A percentile compares a stretch with the other conserved stretches of the same genome.
Conservation (phyloP, 2,329 filamentous ascomycete species). For the Pestalotiopsis sp. region DNA sequence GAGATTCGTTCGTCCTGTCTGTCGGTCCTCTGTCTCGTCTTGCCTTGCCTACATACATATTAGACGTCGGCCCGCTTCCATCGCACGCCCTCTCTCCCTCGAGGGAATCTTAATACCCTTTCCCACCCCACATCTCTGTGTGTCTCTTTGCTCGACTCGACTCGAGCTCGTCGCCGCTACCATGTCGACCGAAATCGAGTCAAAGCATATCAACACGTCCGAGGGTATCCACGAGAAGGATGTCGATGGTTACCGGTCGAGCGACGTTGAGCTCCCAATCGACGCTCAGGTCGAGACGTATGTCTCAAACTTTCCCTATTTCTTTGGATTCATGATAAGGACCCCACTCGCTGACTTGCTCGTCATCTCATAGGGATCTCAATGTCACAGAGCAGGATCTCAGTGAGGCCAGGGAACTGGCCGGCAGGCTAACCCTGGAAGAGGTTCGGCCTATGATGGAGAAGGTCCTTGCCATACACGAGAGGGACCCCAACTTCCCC, state of each 20-base stretch:
- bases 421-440: constrained; percentile 23
- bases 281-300: constrained; percentile 12
- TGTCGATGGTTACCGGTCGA: background rate
- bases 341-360: background rate
- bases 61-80: background rate
- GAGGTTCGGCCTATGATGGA: constrained; percentile 33
- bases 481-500: constrained; percentile 51
- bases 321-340: background rate
- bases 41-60: background rate
- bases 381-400: constrained; percentile 29
- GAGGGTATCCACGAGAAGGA: constrained; percentile 3
- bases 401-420: constrained; percentile 25
- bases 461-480: constrained; percentile 43
- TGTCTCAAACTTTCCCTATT: background rate
- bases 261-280: constrained; percentile 10
- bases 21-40: background rate
- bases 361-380: constrained; percentile 20
- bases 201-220: constrained; percentile 1
- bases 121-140: background rate
- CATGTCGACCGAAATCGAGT: constrained; percentile 8
- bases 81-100: background rate
- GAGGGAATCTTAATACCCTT: background rate
- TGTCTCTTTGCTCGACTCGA: background rate
- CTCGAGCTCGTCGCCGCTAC: background rate
- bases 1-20: background rate